phyloP scores from a whole-genome alignment of 148 eudicot species.

The Vaccinium vitisidaea region DNA sequence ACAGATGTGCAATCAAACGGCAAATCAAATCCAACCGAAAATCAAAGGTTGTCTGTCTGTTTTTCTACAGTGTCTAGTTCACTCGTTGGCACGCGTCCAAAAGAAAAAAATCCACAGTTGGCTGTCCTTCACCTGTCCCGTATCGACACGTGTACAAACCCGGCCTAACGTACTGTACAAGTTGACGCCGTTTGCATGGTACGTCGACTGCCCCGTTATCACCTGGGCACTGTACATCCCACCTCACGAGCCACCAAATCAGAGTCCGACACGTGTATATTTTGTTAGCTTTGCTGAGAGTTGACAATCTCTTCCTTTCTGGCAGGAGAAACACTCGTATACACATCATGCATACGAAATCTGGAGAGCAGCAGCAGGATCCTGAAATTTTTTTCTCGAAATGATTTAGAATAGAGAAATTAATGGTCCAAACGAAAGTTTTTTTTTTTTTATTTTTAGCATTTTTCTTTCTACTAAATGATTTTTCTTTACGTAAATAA shows the following conservation, averaged over 20 bases:
- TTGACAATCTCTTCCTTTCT: neutral
- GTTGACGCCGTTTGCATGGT: neutral
- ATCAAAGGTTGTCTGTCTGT: neutral
- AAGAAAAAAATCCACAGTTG: neutral
- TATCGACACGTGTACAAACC: neutral
- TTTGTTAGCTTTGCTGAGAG: neutral
- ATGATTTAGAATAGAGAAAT: no score
- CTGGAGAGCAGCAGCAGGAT: no score
- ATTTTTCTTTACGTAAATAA: no score
- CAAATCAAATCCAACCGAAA: neutral
- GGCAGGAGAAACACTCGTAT: neutral
- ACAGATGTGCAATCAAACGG: neutral
- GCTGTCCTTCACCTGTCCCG: neutral
- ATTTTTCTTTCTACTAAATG: no score
- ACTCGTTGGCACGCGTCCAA: neutral
- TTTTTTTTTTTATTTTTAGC: no score
- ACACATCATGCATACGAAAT: neutral
- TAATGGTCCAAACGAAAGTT: no score
- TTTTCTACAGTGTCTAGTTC: neutral
- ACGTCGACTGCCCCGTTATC: neutral
- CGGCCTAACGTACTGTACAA: neutral
- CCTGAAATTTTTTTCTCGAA: no score
- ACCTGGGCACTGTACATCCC: neutral
- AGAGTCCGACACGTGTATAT: neutral
- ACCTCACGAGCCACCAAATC: neutral